phyloP scores from a whole-genome alignment of 2,329 filamentous ascomycete genomes.

The Sporothrix curviconia region DNA sequence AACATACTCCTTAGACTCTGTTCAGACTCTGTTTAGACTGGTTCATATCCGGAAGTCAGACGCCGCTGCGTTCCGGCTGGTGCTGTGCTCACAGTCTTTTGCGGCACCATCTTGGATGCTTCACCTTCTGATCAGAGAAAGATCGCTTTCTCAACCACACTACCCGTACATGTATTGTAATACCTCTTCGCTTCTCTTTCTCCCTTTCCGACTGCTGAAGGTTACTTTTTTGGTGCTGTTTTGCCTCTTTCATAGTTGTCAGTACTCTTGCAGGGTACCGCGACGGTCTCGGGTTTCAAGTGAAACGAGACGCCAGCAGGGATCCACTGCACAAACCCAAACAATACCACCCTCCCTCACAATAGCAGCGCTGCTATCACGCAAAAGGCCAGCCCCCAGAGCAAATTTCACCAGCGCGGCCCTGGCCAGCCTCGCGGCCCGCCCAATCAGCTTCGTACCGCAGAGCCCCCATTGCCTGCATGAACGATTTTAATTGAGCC shows the following conservation, averaged over 20 bases:
- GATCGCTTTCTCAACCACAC: conserved; percentile 3
- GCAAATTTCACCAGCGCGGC: conserved; percentile 15
- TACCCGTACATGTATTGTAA: neutral
- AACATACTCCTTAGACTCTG: no score
- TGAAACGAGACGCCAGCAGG: conserved; percentile 33
- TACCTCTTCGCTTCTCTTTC: neutral
- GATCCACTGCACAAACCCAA: conserved; percentile 25
- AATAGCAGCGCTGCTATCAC: conserved; percentile 8
- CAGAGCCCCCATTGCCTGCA: conserved; percentile 20
- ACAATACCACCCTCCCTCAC: conserved; percentile 3
- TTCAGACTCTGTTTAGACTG: neutral
- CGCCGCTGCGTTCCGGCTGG: neutral
- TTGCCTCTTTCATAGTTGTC: no score
- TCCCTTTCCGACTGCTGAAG: neutral
- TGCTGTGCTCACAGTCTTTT: neutral
- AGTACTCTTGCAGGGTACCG: conserved; percentile 15
- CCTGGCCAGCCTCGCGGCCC: conserved; percentile 29
- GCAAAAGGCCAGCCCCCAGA: neutral
- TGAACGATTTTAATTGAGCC: conserved; percentile 23
- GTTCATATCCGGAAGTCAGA: neutral
- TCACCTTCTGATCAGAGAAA: neutral
- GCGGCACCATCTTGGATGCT: neutral
- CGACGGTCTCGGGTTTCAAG: conserved; percentile 41
- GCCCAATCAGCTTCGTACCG: conserved; percentile 26
- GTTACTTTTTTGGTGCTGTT: no score